These are phyloP conservation scores for Sugiyamaella paludigena DNA, from an alignment of 1,139 yeast species.

Conservation along the genomic window DNA sequence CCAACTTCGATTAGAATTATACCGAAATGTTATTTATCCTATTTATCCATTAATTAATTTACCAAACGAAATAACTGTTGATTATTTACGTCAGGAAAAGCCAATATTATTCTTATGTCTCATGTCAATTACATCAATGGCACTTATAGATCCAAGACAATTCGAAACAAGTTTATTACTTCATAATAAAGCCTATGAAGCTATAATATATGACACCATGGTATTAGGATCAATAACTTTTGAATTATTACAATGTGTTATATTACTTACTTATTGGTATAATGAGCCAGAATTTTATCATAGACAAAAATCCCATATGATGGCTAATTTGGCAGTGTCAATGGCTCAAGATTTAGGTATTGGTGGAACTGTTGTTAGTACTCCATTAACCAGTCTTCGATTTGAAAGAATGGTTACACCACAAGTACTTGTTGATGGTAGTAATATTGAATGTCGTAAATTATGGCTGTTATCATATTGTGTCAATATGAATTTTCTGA, in stretches of 20 bases:
- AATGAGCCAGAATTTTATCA: conserved; percentile 79
- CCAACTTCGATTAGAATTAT: conserved; percentile 31
- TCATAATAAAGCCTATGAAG: conserved; percentile 58
- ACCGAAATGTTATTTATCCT: conserved; percentile 30
- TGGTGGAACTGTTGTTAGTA: conserved; percentile 38
- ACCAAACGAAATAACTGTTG: conserved; percentile 45
- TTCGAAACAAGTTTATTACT: conserved; percentile 45
- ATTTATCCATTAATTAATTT: conserved; percentile 56
- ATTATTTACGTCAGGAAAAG: conserved; percentile 47
- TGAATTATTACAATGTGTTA: conserved; percentile 61
- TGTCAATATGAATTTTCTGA: conserved; percentile 34
- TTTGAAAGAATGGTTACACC: conserved; percentile 40
- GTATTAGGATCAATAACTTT: conserved; percentile 69
- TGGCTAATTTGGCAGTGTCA: conserved; percentile 63
- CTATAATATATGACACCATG: conserved; percentile 61
- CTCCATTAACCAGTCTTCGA: conserved; percentile 16
- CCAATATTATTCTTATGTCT: conserved; percentile 66
- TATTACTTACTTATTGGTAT: conserved; percentile 72
- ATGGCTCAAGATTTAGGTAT: conserved; percentile 76
- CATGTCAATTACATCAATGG: conserved; percentile 58
- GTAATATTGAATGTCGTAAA: conserved; percentile 35
- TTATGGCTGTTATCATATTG: conserved; percentile 36
- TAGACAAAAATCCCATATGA: conserved; percentile 71
- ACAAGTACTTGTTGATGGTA: conserved; percentile 37
- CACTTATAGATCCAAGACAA: conserved; percentile 38